Conservation (phyloP, 441 rosid genomes). For the Oxalis stricta region DNA sequence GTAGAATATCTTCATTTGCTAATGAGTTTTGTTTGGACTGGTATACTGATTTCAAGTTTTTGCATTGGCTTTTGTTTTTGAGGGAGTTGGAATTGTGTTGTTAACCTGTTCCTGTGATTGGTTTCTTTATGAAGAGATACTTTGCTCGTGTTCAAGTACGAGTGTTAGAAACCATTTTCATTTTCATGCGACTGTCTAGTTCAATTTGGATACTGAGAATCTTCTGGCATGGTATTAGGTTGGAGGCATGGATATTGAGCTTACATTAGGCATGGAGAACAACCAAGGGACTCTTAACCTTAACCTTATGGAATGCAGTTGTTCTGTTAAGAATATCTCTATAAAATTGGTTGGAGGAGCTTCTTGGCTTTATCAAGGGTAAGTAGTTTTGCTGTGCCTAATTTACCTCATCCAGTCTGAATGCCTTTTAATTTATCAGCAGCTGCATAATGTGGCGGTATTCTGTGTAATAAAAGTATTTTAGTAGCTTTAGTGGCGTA, state of each 20-base stretch:
- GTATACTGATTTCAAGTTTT: neutral
- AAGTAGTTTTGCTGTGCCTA: slow-evolving; percentile 9
- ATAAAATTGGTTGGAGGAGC: slow-evolving; percentile 83
- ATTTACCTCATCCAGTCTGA: neutral
- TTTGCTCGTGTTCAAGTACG: no score
- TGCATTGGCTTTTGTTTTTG: no score
- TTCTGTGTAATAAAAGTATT: no score
- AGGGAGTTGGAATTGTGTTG: no score
- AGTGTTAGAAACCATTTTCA: slow-evolving; percentile 5
- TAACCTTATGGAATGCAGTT: slow-evolving; percentile 59
- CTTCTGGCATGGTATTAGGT: slow-evolving; percentile 73
- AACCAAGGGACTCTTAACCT: slow-evolving; percentile 58
- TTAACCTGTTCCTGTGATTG: no score
- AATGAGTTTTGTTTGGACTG: neutral
- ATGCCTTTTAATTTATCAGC: neutral
- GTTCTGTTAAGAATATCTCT: slow-evolving; percentile 53
- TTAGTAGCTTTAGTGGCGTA: no score
- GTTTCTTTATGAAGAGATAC: no score
- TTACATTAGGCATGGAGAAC: slow-evolving; percentile 56
- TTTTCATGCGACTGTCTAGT: slow-evolving; percentile 19
- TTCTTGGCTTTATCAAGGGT: slow-evolving; percentile 98
- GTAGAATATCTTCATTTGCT: neutral
- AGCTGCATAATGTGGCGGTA: neutral
- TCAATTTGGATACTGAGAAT: slow-evolving; percentile 35
- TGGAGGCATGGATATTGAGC: slow-evolving; percentile 88